Evolutionary conservation across 805 yeast genomes (phyloP), one percentile per base, ranked within the genome.

Genomic region (Scheffersomyces stipitis): DNA sequence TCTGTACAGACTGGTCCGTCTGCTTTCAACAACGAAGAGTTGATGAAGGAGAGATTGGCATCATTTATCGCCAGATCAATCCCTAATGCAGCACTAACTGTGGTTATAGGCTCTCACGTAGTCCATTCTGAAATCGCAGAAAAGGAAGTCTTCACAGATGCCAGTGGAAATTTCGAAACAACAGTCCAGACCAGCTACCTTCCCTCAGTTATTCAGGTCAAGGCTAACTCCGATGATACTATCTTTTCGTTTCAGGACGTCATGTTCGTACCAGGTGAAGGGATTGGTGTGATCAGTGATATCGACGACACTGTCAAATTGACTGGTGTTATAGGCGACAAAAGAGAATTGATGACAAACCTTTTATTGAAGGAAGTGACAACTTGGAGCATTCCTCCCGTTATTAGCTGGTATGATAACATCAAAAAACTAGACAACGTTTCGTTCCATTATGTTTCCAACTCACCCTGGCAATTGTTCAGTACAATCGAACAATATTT

Each of bases 241-340:
- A 64, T 78, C 5, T 64, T 71, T 36, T 60, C 69, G 3, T 68
- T 74, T 34, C 70, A 71, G 37, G 75, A 75, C 18, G 58, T 73
- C 1, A 60, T 67, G 34, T 49, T 72, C 22, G 66, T 79, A 9
- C 60, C 66, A 3, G 39, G 42, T 31, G 37, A 53, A 0, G 93
- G 95, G 0, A 65, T 82, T 15, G 86, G 86, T 9, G 59, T 93
- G 2, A 89, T 93, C 15, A 81, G 90, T 51, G 99, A 93, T 58
- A 82, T 93, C 28, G 99, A 93, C 56, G 99, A 93, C 56, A 93
- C 99, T 0, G 81, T 91, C 24, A 85, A 93, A 52, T 70, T 78
- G 28, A 89, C 99, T 0, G 98, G 98, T 2, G 91, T 93, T 1
- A 73, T 86, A 23, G 91, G 91, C 1, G 95, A 90, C 42, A 89